phyloP scores from a whole-genome alignment of 768 basidiomycete genomes.

The Chalciporus pseudorubinellus region DNA sequence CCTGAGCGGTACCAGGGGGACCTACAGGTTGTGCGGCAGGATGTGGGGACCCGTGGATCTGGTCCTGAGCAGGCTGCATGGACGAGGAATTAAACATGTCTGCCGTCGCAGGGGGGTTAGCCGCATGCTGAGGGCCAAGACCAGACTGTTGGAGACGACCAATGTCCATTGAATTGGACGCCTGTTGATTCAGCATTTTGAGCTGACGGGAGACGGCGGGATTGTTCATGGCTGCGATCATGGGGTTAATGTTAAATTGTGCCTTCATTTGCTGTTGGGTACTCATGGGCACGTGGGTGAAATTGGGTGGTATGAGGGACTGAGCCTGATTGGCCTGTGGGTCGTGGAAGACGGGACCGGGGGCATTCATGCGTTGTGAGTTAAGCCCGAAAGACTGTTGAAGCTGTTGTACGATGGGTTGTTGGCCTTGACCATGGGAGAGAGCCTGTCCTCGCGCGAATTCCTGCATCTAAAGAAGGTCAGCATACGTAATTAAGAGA shows the following conservation, averaged over 20 bases:
- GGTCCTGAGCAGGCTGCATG: slow-evolving; percentile 39
- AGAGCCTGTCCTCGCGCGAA: slow-evolving; percentile 41
- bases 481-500: slow-evolving; percentile 20
- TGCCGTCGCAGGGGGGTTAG: slow-evolving; percentile 37
- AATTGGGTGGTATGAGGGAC: slow-evolving; percentile 37
- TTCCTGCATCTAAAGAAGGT: slow-evolving; percentile 43
- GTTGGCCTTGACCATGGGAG: slow-evolving; percentile 40
- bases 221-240: slow-evolving; percentile 35
- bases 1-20: slow-evolving; percentile 19
- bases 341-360: slow-evolving; percentile 38
- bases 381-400: slow-evolving; percentile 43
- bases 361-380: slow-evolving; percentile 37
- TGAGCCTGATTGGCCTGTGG: slow-evolving; percentile 28
- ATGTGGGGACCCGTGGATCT: slow-evolving; percentile 52
- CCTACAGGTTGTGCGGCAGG: slow-evolving; percentile 23
- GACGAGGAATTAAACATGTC: slow-evolving; percentile 52
- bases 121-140: slow-evolving; percentile 32
- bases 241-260: slow-evolving; percentile 31
- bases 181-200: slow-evolving; percentile 44
- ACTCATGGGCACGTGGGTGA: slow-evolving; percentile 38
- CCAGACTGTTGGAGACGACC: slow-evolving; percentile 33
- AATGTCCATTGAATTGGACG: slow-evolving; percentile 36
- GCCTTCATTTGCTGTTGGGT: slow-evolving; percentile 35
- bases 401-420: slow-evolving; percentile 37
- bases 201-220: slow-evolving; percentile 34